Evolutionary conservation across 345 rosid genomes (phyloP), one percentile per base, ranked within the genome.

Genomic region (Populus davidiana): DNA sequence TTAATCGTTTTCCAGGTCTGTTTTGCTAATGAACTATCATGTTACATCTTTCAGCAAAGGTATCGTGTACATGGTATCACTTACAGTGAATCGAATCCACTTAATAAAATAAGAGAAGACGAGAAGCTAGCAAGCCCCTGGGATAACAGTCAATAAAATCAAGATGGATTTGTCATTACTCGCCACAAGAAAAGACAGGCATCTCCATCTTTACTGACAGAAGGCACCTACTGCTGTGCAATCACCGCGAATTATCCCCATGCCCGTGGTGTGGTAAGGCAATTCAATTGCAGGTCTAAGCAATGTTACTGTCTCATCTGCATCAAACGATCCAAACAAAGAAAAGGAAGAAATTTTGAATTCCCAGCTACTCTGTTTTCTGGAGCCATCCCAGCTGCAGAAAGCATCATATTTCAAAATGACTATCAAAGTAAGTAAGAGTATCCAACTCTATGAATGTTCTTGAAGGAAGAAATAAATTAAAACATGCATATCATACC

Each of bases 311-410:
- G 16, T 63, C 67, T 27, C 67, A 12, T 63, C 16, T 63, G 16
- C 27, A 23, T 25, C 33, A 1, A 63, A 5, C 67, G 14, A 29
- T 13, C 29, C 31, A 41, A 41, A 9, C 13, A 41, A 41, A 41
- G 44, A 41, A 41, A 41, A 47, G 66, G 65, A 70, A 52, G 73
- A 27, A 31, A 38, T n/a, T 2, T 23, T 36, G 38, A 11, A n/a
- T 73, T 49, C 73, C 50, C 17, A 47, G 50, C 79, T 85, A 90
- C 44, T 94, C 96, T 79, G 81, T 70, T 84, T 76, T 81, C 50
- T 86, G 90, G 20, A 85, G 87, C 97, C 98, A 94, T 41, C 89
- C 94, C 74, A 92, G 72, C 98, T 78, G 65, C 71, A 54, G 70
- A 80, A 59, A 35, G 73, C 7, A 62, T 69, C 2, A 47, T 5